These are phyloP conservation scores for Schizochytrium sp. DNA, from an alignment of 108 stramenopile genomes.

Conservation along the genomic window DNA sequence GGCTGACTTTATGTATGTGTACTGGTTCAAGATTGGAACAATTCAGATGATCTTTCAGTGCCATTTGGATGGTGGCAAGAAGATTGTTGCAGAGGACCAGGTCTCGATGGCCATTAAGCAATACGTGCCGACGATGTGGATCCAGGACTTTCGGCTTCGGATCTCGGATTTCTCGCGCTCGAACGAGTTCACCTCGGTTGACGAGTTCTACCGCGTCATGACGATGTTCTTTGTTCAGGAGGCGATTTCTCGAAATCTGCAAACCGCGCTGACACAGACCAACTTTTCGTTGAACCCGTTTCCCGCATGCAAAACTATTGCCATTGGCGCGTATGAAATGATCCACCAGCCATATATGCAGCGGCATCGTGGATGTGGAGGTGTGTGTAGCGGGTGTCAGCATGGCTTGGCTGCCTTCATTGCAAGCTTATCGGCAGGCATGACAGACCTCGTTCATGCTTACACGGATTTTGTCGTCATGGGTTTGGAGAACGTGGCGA, in stretches of 20 bases:
- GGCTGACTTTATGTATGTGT: slow-evolving; percentile 6
- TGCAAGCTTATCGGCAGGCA: not conserved
- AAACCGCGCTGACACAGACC: not conserved
- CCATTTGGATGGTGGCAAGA: not conserved
- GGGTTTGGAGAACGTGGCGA: not conserved
- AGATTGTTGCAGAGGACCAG: not conserved
- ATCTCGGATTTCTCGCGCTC: not conserved
- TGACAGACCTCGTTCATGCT: not conserved
- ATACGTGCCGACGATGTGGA: not conserved
- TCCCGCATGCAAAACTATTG: not conserved
- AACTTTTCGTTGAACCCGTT: not conserved
- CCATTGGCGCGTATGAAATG: not conserved
- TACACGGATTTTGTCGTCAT: not conserved
- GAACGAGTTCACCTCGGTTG: not conserved
- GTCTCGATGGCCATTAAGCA: not conserved
- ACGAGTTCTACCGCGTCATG: not conserved
- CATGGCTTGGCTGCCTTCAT: not conserved
- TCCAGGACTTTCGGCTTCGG: not conserved
- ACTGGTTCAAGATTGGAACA: not conserved
- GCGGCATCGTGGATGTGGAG: not conserved
- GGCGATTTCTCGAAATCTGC: not conserved
- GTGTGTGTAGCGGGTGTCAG: not conserved
- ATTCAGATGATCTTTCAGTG: not conserved
- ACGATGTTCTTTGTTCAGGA: not conserved
- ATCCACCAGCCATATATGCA: not conserved